Percentiles rank a stretch among this genome's conserved stretches.
phyloP scores from a whole-genome alignment of 306 rosid genomes.

The Vicia sativa region DNA sequence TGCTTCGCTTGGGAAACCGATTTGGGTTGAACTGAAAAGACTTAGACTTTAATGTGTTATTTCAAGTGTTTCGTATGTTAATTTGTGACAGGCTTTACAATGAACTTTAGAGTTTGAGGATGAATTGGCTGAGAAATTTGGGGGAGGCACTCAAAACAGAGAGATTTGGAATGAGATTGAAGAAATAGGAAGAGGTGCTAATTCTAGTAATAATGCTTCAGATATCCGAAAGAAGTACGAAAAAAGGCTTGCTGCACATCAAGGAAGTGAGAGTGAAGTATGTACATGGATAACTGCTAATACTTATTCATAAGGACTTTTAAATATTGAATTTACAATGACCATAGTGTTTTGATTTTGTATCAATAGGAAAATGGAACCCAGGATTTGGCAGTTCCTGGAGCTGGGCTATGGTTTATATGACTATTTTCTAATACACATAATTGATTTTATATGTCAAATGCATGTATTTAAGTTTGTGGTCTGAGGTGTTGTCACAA shows the following conservation, averaged over 20 bases:
- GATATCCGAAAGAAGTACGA: conserved; percentile 97
- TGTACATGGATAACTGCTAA: conserved; percentile 38
- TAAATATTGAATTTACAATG: conserved; percentile 30
- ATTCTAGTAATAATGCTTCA: conserved; percentile 63
- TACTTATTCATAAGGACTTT: conserved; percentile 6
- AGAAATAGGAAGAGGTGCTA: conserved; percentile 74
- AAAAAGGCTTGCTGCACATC: conserved; percentile 83
- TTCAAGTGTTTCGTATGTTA: conserved; percentile 38
- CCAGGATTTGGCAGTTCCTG: conserved; percentile 90
- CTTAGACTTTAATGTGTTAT: conserved; percentile 26
- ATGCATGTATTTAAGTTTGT: conserved; percentile 4
- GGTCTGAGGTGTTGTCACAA: conserved; percentile 16
- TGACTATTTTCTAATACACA: conserved; percentile 18
- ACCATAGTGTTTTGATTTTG: conserved; percentile 43
- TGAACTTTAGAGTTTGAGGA: conserved; percentile 97
- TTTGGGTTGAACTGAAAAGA: conserved; percentile 9
- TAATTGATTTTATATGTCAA: conserved; percentile 29
- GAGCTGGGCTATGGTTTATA: conserved; percentile 84
- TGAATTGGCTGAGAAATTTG: conserved; percentile 97
- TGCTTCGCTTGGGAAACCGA: conserved; percentile 12
- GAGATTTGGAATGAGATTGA: conserved; percentile 84
- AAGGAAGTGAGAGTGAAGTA: conserved; percentile 72
- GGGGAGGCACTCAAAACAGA: conserved; percentile 82
- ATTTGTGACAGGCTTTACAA: conserved; percentile 80
- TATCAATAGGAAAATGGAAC: conserved; percentile 66